Evolutionary conservation across 2,329 filamentous ascomycete species (phyloP).

Genomic region (Xylaria sp.): DNA sequence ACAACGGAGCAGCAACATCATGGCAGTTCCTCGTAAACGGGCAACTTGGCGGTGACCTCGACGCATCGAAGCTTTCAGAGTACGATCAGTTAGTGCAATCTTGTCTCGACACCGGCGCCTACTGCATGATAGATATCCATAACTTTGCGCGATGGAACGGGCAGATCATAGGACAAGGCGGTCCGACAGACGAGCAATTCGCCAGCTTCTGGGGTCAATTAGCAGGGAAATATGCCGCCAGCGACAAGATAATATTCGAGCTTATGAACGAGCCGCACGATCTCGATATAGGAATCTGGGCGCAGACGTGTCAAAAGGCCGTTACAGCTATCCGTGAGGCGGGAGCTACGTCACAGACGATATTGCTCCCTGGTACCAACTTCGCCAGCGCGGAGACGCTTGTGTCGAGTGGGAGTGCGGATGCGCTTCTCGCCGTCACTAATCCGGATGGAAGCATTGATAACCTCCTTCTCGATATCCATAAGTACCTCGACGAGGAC

Average conservation of each 20-base stretch:
- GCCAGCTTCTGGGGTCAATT: slow-evolving; percentile 61
- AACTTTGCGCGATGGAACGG: slow-evolving; percentile 67
- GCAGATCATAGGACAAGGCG: slow-evolving; percentile 68
- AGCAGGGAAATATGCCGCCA: slow-evolving; percentile 55
- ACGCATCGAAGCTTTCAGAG: slow-evolving; percentile 53
- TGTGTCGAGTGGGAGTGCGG: slow-evolving; percentile 55
- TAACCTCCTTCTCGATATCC: slow-evolving; percentile 63
- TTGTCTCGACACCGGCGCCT: slow-evolving; percentile 61
- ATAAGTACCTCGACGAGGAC: slow-evolving; percentile 66
- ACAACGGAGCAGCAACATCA: slow-evolving; percentile 47
- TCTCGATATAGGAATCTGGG: slow-evolving; percentile 62
- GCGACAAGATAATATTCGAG: slow-evolving; percentile 55
- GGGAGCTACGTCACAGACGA: slow-evolving; percentile 67
- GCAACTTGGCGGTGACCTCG: slow-evolving; percentile 55
- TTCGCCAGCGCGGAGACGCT: slow-evolving; percentile 59
- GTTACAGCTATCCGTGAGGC: slow-evolving; percentile 69
- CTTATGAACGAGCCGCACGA: slow-evolving; percentile 71
- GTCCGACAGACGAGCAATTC: slow-evolving; percentile 62
- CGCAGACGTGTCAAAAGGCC: slow-evolving; percentile 62
- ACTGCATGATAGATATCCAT: slow-evolving; percentile 65
- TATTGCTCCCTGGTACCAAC: slow-evolving; percentile 68
- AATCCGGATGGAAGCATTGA: slow-evolving; percentile 65
- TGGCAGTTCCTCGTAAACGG: slow-evolving; percentile 67
- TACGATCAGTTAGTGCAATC: slow-evolving; percentile 63
- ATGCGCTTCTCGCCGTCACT: slow-evolving; percentile 57